Evolutionary conservation across 768 basidiomycete genomes (phyloP), one percentile per base, ranked within the genome.

Genomic region (Mycena indigotica): DNA sequence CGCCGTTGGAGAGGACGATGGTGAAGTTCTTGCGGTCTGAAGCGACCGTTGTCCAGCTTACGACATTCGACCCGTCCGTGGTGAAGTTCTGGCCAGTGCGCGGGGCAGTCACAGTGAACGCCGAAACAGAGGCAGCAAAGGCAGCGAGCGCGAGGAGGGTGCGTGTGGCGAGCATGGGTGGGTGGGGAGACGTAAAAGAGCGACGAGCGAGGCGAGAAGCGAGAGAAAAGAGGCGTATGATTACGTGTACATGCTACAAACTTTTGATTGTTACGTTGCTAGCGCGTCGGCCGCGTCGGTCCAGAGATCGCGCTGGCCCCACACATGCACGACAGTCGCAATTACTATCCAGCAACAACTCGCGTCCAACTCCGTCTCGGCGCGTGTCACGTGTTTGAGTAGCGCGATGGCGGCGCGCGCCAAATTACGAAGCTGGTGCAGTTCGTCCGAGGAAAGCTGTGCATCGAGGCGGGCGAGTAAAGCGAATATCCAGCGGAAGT

Each of bases 221-320:
- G 61, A 13, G 15, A 6, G 55, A 32, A 52, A 26, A 52, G 35
- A 57, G 19, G 21, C 30, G 38, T 40, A 12, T 45, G 35, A 38
- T n/a, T n/a, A 38, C 35, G 12, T 38, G 35, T 38, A 10, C 10
- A 38, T n/a, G n/a, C 35, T n/a, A 35, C n/a, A 51, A 5, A 29
- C 15, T n/a, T 51, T 12, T 29, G 21, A 52, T 35, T 35, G n/a
- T 35, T 35, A 35, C 29, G 64, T 51, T 56, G 57, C 67, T 29
- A 89, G 65, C 61, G 77, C 74, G n/a, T 71, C 74, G 65, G 86
- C 84, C 21, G 87, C 89, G 66, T 93, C 91, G 70, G 73, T 73
- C 91, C 91, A 94, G 39, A 94, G 72, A 69, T 94, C 92, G 51
- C 75, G 78, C 73, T 94, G 92, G 23, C 83, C 86, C 92, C 92